These are phyloP conservation scores for Ilex aquifolium DNA, from an alignment of 257 asterid species.

Conservation along the genomic window DNA sequence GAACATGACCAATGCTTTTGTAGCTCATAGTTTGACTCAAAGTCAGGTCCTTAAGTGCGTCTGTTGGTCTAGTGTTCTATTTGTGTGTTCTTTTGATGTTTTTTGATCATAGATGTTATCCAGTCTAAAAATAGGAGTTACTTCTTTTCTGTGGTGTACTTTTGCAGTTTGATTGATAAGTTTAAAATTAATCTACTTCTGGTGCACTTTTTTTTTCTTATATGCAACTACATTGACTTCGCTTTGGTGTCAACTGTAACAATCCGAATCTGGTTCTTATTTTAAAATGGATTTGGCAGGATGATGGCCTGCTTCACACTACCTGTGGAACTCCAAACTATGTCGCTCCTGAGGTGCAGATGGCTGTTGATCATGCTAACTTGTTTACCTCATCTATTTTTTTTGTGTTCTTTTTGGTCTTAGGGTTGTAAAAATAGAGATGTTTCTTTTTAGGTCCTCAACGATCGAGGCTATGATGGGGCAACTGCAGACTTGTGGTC, in stretches of 20 bases:
- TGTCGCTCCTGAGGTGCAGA: conserved; percentile 91
- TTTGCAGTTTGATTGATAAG: too few species aligned
- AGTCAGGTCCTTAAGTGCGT: neutral
- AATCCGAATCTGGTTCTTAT: neutral
- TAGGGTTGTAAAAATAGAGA: conserved; percentile 1
- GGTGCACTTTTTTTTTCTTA: too few species aligned
- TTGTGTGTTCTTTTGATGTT: neutral
- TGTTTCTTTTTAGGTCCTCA: conserved; percentile 47
- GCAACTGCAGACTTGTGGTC: conserved; percentile 93
- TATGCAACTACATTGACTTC: too few species aligned
- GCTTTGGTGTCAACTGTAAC: neutral
- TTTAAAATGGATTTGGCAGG: conserved; percentile 44
- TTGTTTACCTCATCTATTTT: conserved; percentile 2
- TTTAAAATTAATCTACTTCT: too few species aligned
- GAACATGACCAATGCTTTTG: neutral
- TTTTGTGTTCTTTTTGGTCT: neutral
- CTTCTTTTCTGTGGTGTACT: too few species aligned
- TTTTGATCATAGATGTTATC: too few species aligned
- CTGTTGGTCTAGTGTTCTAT: neutral
- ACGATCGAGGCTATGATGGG: conserved; percentile 88
- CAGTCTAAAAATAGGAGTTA: too few species aligned
- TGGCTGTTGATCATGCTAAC: conserved; percentile 1
- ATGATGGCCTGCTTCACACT: conserved; percentile 90
- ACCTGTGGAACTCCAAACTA: conserved; percentile 98
- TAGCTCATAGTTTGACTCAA: neutral